These are phyloP conservation scores for Oxyria digyna DNA, from an alignment of 148 eudicot genomes.

Conservation along the genomic window DNA sequence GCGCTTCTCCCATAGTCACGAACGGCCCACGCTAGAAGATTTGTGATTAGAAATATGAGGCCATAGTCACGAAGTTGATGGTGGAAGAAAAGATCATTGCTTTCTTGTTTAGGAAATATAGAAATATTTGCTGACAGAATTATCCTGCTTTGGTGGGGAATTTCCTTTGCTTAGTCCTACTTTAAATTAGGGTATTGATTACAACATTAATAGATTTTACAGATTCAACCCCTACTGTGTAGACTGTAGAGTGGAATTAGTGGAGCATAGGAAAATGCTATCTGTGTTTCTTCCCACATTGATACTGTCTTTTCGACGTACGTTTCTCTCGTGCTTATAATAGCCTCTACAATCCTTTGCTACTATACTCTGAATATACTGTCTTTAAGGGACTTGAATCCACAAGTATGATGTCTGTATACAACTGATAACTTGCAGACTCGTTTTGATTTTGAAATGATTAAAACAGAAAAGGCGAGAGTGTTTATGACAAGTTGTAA, in stretches of 20 bases:
- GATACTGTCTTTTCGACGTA: constrained; percentile 80
- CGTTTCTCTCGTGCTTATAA: constrained; percentile 12
- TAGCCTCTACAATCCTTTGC: neutral
- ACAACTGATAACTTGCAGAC: neutral
- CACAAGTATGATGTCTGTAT: neutral
- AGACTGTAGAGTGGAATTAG: neutral
- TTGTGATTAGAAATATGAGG: no score
- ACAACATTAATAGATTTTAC: neutral
- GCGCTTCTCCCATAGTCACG: no score
- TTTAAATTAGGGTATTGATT: no score
- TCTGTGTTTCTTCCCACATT: constrained; percentile 85
- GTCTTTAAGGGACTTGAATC: neutral
- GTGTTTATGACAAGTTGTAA: no score
- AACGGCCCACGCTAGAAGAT: no score
- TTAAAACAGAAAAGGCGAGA: no score
- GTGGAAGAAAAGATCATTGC: neutral
- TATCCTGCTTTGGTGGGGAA: no score
- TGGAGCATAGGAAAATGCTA: constrained; percentile 46
- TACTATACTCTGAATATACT: no score
- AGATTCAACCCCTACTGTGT: no score
- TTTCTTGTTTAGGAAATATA: neutral
- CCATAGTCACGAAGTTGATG: no score
- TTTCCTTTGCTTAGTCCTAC: no score
- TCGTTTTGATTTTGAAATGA: neutral
- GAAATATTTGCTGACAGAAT: no score